Conservation (phyloP, 495 filamentous ascomycete species). For the Chaetomium cochliodes region DNA sequence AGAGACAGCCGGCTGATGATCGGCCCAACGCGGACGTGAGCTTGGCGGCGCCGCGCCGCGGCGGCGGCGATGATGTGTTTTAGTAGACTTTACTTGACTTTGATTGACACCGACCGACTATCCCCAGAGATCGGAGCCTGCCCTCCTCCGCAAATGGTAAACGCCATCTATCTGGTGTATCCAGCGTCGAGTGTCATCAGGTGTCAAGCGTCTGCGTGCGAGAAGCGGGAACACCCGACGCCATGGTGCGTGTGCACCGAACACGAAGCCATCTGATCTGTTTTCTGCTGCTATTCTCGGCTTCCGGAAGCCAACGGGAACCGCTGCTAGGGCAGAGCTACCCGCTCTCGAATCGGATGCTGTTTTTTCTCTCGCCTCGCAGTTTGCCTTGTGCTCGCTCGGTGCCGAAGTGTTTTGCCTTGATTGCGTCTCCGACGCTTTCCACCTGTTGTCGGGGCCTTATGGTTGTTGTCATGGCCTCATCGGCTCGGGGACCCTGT, state of each 20-base stretch:
- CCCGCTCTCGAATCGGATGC: slow-evolving; percentile 22
- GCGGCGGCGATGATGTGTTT: not conserved
- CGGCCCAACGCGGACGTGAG: not conserved
- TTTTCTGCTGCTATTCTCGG: slow-evolving; percentile 18
- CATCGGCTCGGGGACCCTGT: not conserved
- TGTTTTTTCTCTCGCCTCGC: slow-evolving; percentile 10
- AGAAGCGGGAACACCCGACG: slow-evolving; percentile 5
- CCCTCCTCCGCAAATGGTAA: not conserved
- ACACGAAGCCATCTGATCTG: slow-evolving; percentile 15
- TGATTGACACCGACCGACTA: not conserved
- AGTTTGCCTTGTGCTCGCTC: slow-evolving; percentile 18
- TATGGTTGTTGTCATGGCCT: not conserved
- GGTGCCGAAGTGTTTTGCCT: slow-evolving; percentile 19
- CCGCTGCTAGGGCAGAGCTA: not conserved
- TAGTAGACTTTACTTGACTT: not conserved
- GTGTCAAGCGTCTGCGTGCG: slow-evolving; percentile 1
- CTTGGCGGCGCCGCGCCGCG: not conserved
- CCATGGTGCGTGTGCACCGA: not conserved
- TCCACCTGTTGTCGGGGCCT: not conserved
- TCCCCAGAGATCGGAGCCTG: not conserved
- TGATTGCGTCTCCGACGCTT: not conserved
- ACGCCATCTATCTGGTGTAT: no score
- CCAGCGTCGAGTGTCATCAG: not conserved
- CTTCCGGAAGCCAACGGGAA: not conserved
- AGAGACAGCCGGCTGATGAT: slow-evolving; percentile 1